Base-by-base conservation (phyloP, 495 filamentous ascomycete species). In the Aspergillus incahuasiensis region DNA sequence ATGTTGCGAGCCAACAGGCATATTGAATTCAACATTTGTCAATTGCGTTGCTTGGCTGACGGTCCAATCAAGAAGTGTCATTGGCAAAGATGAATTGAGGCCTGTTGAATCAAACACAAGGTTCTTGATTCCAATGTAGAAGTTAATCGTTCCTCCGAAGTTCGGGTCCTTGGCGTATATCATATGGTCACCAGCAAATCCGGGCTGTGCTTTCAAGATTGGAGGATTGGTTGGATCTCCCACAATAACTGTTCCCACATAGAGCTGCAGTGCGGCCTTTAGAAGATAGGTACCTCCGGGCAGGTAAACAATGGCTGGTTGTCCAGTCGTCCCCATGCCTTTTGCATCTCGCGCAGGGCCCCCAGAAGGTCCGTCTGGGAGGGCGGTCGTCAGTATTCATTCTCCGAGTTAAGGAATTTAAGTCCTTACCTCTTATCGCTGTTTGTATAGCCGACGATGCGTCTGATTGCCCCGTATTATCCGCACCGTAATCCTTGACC, bases 21-120 rank as follows among this genome's bases (percentile, higher is more conserved):
- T 89, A 55, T 81, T 77, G 68, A 92, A 89, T 25, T 77, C 76
- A 34, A 89, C 69, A 63, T 92, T 91, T 54, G 88, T 84, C 46
- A 89, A 67, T 56, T 84, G 86, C n/a, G 84, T 85, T 7, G 84
- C 84, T 62, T 89, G 69, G 13, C 84, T 83, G 20, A 85, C 85
- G 0, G 85, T 84, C 88, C 88, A 91, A 55, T 74, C 71, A 0
- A 78, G 62, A 5, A 75, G 61, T 12, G 63, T 62, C 11, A 79
- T 58, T 1, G 56, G 47, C 40, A 58, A 61, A 13, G 49, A 42
- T 6, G 60, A 20, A 41, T 60, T 52, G 12, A 75, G 50, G 15
- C 35, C 52, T 0, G 65, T 75, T 0, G 74, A 69, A 34, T 76
- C 74, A 12, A 77, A 44, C 1, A 73, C 52, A 5, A 77, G 41